Evolutionary conservation across 2,329 filamentous ascomycete species (phyloP).

Genomic region (Magnaporthales sp.): DNA sequence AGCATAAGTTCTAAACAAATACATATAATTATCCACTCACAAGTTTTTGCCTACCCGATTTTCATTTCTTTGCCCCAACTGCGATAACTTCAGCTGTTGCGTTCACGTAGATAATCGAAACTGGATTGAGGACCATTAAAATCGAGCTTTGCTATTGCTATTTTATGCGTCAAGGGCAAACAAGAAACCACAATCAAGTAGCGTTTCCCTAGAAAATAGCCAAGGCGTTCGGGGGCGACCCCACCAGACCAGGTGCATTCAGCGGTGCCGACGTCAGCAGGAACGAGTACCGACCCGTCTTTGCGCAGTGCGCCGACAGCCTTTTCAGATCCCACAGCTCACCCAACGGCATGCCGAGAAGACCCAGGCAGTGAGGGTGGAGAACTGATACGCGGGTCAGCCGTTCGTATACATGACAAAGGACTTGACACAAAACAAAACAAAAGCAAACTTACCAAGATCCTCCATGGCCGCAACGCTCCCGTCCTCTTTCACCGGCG

Average conservation of each 20-base stretch:
- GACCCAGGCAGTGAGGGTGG: conserved; percentile 37
- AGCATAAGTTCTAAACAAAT: background rate
- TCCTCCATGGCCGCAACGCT: background rate
- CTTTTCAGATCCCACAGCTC: conserved; percentile 48
- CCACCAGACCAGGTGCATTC: conserved; percentile 29
- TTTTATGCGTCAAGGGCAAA: too few relatives aligned
- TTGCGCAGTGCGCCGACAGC: conserved; percentile 42
- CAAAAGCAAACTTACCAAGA: background rate
- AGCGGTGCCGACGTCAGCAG: conserved; percentile 52
- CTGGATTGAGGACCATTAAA: too few relatives aligned
- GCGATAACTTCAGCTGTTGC: too few relatives aligned
- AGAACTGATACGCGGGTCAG: conserved; percentile 23
- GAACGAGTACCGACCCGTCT: conserved; percentile 47
- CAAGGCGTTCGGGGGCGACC: background rate
- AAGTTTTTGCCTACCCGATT: too few relatives aligned
- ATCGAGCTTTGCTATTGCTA: too few relatives aligned
- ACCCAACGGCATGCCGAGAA: conserved; percentile 46
- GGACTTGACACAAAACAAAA: background rate
- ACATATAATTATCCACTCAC: background rate
- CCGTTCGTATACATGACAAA: background rate
- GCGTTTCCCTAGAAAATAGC: background rate
- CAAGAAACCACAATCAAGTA: too few relatives aligned
- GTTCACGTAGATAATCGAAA: too few relatives aligned
- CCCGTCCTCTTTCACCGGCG: background rate
- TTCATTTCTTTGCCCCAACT: too few relatives aligned